Base-by-base conservation (phyloP, 2,329 filamentous ascomycete genomes). In the Fusarium buxicola region DNA sequence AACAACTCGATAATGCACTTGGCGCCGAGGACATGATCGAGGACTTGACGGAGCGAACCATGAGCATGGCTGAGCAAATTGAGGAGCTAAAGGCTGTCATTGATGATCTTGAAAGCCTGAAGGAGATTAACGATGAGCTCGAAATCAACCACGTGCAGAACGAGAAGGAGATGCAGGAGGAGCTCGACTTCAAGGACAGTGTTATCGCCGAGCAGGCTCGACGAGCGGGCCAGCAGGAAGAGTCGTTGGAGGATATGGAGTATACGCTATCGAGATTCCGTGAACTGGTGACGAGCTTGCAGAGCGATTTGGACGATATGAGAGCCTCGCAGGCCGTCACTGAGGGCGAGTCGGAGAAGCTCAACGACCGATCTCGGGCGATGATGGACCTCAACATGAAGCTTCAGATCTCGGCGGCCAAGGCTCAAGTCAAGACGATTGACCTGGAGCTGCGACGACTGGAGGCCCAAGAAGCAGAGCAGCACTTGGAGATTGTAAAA, bases 341-440 rank as follows among this genome's bases (percentile, higher is more conserved):
- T 1, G 95, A 98, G 75, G 90, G 90, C 13, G 94, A 98, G 75
- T 93, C 94, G 1, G 93, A 94, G 74, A 92, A 98, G 75, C 86
- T 98, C 52, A 94, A 89, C 65, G 91, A 87, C 69, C 90, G 92
- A 61, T 96, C 94, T 39, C 88, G 93, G 62, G 93, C 94, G 50
- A 96, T 99, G 90, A 91, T 97, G 86, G 94, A 99, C 72, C 84
- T 99, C 40, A 98, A 98, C 76, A 86, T 94, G 84, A 96, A 96
- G 78, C 84, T 99, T 38, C 94, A 97, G 72, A 86, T 91, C 53
- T 96, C 93, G 11, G 93, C 93, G 10, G 86, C 92, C 35, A 97
- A 97, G 80, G 91, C 94, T 3, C 94, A 97, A 75, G 89, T 92
- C 71, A 98, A 97, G 80, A 93, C 93, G 0, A 96, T 99, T 61